Evolutionary conservation across 179 eudicot genomes (phyloP), one percentile per base, ranked within the genome.

Genomic region (Patellifolia procumbens): DNA sequence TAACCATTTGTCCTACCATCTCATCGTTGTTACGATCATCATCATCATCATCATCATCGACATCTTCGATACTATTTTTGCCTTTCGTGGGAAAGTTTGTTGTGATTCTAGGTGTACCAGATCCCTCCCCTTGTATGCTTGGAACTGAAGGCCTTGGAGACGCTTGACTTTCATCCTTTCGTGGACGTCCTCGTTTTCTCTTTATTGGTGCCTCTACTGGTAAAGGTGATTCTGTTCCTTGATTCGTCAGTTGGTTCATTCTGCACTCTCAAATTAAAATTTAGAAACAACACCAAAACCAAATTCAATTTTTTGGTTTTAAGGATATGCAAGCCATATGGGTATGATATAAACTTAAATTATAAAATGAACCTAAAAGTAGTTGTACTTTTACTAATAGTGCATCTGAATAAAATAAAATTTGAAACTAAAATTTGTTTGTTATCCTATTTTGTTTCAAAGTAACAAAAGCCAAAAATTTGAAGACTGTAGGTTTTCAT

Each of bases 1-100:
- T 81, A 13, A 92, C 92, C 63, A 74, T 80, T 52, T 84, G 83
- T 11, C 97, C 97, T 5, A 90, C 85, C 89, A 90, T 81, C 65
- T 80, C 77, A 71, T 84, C 86, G 34, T 78, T 64, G 60, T 63
- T 35, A n/a, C 46, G 10, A 10, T 52, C 74, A 22, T 68, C 75
- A 29, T 58, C 64, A 17, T 71, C 16, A 58, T 52, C 56, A 22
- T 55, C 49, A 9, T 61, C 76, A 63, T 43, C 55, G 1, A 35
- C 80, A 16, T 35, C 78, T 46, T 77, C 80, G 20, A 74, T 13
- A 13, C 9, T 74, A 17, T 60, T 84, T 76, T 85, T 83, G 28
- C 84, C 88, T 52, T 81, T 81, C 0, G 77, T 75, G 29, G 65
- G 66, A 31, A 12, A n/a, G 24, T 16, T 43, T 70, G 71, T 17